These are phyloP conservation scores for Pestalotiopsis sp. DNA, from an alignment of 2,329 filamentous ascomycete genomes.

Conservation along the genomic window DNA sequence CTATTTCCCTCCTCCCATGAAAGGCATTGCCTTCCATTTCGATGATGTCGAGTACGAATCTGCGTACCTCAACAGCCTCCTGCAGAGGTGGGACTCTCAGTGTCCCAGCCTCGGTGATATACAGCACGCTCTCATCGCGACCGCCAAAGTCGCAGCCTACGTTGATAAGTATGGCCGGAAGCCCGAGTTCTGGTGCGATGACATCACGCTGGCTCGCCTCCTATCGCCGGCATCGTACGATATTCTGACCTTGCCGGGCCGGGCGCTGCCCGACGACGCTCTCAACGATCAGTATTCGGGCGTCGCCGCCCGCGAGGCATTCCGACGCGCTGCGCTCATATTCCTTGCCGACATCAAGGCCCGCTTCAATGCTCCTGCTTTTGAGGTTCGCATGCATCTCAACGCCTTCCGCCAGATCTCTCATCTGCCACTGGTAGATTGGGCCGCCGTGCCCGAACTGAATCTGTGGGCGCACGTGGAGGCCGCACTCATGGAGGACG, in stretches of 20 bases:
- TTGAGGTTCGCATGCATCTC: conserved; percentile 26
- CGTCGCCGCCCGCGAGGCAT: conserved; percentile 28
- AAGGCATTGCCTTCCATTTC: conserved; percentile 21
- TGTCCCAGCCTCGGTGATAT: conserved; percentile 28
- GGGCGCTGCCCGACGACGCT: conserved; percentile 23
- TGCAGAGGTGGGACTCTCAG: conserved; percentile 23
- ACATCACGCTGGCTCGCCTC: conserved; percentile 26
- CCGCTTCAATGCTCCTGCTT: conserved; percentile 23
- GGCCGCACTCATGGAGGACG: conserved; percentile 28
- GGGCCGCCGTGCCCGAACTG: conserved; percentile 30
- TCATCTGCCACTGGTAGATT: conserved; percentile 27
- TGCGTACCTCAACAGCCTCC: conserved; percentile 23
- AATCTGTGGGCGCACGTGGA: conserved; percentile 31
- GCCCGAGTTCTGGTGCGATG: conserved; percentile 27
- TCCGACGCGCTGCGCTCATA: conserved; percentile 27
- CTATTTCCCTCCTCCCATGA: conserved; percentile 22
- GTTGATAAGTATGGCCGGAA: conserved; percentile 22
- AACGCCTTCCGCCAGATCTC: conserved; percentile 31
- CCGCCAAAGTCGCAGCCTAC: conserved; percentile 29
- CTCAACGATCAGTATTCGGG: conserved; percentile 22
- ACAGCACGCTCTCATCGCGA: conserved; percentile 24
- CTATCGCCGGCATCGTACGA: conserved; percentile 27
- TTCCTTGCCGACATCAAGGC: conserved; percentile 28
- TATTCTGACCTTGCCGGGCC: conserved; percentile 27
- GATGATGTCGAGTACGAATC: conserved; percentile 24